Percentiles rank a stretch among this genome's conserved stretches.
phyloP scores from a whole-genome alignment of 768 basidiomycete genomes.

The Udeniomyces megalosporus region DNA sequence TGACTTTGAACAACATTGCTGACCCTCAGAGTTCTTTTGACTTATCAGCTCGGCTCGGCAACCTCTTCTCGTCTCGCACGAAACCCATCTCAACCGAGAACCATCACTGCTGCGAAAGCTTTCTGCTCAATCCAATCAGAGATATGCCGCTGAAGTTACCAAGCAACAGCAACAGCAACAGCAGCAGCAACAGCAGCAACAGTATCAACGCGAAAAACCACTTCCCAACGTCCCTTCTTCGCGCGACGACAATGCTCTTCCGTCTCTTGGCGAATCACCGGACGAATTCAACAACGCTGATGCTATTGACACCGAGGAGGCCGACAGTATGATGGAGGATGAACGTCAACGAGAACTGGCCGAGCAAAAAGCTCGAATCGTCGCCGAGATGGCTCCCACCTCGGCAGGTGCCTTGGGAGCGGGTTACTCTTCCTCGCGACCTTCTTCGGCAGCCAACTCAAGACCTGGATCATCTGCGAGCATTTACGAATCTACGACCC shows the following conservation, averaged over 20 bases:
- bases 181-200: too few relatives aligned
- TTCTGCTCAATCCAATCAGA: constrained; percentile 29
- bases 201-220: too few relatives aligned
- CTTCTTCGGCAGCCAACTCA: too few relatives aligned
- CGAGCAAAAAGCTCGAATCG: constrained; percentile 79
- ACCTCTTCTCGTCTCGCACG: constrained; percentile 37
- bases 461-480: too few relatives aligned
- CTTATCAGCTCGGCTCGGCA: constrained; percentile 53
- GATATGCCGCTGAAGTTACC: constrained; percentile 34
- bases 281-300: constrained; percentile 31
- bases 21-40: not conserved
- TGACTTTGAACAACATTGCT: too few relatives aligned
- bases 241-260: not conserved
- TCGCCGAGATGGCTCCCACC: constrained; percentile 67
- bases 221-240: not conserved
- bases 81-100: constrained; percentile 18
- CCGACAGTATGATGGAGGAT: constrained; percentile 15
- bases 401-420: not conserved
- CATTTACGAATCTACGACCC: too few relatives aligned
- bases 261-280: constrained; percentile 10
- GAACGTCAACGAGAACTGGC: constrained; percentile 47
- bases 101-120: constrained; percentile 25
- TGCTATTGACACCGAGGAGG: constrained; percentile 32
- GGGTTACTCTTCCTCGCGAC: too few relatives aligned
- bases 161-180: not conserved